Base-by-base conservation (phyloP, 2,329 filamentous ascomycete genomes). In the Diplodia corticola region DNA sequence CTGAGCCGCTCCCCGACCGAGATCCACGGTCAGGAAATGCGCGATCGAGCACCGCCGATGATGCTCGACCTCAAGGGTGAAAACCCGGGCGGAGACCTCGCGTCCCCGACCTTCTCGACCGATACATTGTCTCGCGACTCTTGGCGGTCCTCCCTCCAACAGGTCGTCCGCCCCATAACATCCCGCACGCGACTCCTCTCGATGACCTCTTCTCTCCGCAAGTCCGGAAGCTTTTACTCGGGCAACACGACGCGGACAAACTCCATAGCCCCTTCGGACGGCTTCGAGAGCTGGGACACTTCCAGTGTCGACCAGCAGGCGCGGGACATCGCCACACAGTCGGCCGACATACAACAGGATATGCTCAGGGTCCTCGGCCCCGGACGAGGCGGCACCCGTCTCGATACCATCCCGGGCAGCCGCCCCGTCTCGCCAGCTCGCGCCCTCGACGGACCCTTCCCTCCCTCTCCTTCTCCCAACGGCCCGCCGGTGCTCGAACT, bases 241-340 rank as follows among this genome's bases (percentile, higher is more conserved):
- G 53, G 30, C 67, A 68, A 49, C 63, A 61, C 60, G 65, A 64
- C 63, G 5, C 53, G 53, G 35, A 60, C 55, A 20, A 66, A 53
- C 35, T 63, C 6, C 74, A 77, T 65, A 69, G 68, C 48, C 70
- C 72, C 50, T 74, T 78, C 79, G 28, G 88, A 90, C 68, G 85
- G 86, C 1, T 92, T 92, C 71, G 90, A 92, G 71, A 88, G 85
- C 2, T 92, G 90, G 90, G 89, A 92, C 72, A 91, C 88, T 0
- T 90, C 88, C 0, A 81, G 83, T 0, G 87, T 91, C 2, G 88
- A 89, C 70, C 78, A 85, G 2, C 85, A 88, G 69, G 85, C 83
- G 70, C 83, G 86, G 30, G 85, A 88, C 70, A 82, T 83, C 2
- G 83, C 88, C 1, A 73, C 86, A 61, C 84, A 84, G 63, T 77